A percentile compares a stretch with the other conserved stretches of the same genome.
Conservation (phyloP, 768 basidiomycete genomes). For the Mycena venus region DNA sequence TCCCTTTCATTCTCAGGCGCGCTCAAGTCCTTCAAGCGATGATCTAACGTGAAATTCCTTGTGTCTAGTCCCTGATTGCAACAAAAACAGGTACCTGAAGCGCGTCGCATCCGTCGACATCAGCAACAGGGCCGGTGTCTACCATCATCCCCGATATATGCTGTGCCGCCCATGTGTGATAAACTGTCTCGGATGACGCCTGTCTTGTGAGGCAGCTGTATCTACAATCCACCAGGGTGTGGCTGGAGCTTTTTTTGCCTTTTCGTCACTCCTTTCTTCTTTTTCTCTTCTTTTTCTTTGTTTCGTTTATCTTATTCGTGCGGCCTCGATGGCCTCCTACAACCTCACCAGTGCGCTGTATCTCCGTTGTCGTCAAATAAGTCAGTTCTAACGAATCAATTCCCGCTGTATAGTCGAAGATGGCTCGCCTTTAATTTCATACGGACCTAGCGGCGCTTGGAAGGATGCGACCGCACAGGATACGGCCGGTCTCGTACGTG, state of each 20-base stretch:
- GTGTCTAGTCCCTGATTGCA: too few relatives aligned
- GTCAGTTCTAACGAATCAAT: neutral
- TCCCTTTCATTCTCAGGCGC: too few relatives aligned
- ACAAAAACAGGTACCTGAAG: too few relatives aligned
- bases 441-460: constrained; percentile 65
- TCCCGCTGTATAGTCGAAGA: constrained; percentile 62
- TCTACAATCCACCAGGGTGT: constrained; percentile 26
- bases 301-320: constrained; percentile 33
- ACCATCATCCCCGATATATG: constrained; percentile 10
- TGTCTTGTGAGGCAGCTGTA: constrained; percentile 11
- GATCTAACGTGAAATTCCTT: neutral
- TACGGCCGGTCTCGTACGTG: constrained; percentile 53
- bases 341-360: constrained; percentile 53
- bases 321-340: constrained; percentile 63
- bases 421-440: constrained; percentile 66
- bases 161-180: constrained; percentile 3
- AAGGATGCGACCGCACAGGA: constrained; percentile 57
- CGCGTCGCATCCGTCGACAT: constrained; percentile 15
- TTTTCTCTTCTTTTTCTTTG: constrained; percentile 33
- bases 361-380: neutral
- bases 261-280: constrained; percentile 28
- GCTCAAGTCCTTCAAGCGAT: too few relatives aligned
- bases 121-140: neutral
- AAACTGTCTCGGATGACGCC: constrained; percentile 1
- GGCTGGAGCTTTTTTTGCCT: constrained; percentile 29